A percentile compares a stretch with the other conserved stretches of the same genome.
phyloP scores from a whole-genome alignment of 257 asterid genomes.

The Gentiana macrophylla region DNA sequence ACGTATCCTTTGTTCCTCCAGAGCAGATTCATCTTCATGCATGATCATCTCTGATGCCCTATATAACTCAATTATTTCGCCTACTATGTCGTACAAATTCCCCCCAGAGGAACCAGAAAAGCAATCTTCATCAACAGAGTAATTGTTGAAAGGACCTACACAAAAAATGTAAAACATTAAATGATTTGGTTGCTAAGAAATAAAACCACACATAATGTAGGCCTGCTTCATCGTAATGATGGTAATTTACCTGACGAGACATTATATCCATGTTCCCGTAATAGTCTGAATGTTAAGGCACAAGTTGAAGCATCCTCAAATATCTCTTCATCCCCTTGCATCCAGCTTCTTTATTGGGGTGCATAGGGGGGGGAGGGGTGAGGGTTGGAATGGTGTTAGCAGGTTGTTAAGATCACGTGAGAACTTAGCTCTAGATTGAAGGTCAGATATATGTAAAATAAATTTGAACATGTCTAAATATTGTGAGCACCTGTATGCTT shows the following conservation, averaged over 20 bases:
- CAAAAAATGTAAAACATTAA: constrained; percentile 1
- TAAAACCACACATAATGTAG: not conserved
- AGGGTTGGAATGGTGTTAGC: not conserved
- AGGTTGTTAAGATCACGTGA: not conserved
- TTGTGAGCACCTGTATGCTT: constrained; percentile 51
- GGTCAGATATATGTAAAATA: not conserved
- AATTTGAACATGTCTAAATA: not conserved
- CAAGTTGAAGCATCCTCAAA: constrained; percentile 64
- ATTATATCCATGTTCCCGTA: constrained; percentile 63
- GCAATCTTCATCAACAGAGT: constrained; percentile 30
- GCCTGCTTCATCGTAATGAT: constrained; percentile 6
- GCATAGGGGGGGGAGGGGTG: not conserved
- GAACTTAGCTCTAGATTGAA: not conserved
- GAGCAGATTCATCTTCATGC: constrained; percentile 37
- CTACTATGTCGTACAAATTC: constrained; percentile 29
- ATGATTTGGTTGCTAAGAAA: too few relatives aligned
- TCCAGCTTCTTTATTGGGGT: constrained; percentile 50
- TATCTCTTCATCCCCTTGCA: constrained; percentile 80
- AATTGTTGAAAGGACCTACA: constrained; percentile 42
- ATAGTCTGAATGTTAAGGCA: constrained; percentile 61
- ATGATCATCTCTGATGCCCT: constrained; percentile 53
- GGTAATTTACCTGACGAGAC: constrained; percentile 53
- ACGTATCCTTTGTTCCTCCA: constrained; percentile 40
- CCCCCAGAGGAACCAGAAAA: constrained; percentile 31
- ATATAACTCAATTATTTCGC: constrained; percentile 47